These are phyloP conservation scores for Colletotrichum orchidophilum DNA, from an alignment of 2,329 filamentous ascomycete genomes.

Conservation along the genomic window DNA sequence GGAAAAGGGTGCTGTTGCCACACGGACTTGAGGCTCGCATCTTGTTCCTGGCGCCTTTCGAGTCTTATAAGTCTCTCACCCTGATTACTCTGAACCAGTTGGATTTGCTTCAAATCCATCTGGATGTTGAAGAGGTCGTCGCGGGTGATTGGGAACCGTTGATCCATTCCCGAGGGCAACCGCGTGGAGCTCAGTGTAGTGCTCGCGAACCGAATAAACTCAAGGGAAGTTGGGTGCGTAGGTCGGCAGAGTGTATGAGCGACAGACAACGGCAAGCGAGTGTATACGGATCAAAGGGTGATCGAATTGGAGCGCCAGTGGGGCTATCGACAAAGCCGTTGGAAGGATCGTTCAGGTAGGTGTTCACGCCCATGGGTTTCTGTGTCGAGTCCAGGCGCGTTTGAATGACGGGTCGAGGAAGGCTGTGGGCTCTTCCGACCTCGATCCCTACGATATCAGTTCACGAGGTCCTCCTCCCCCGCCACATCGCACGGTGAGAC, in stretches of 20 bases:
- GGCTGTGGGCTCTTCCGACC: constrained; percentile 39
- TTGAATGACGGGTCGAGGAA: constrained; percentile 26
- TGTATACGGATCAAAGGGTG: constrained; percentile 2
- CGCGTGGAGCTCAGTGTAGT: constrained; percentile 21
- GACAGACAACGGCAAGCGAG: constrained; percentile 22
- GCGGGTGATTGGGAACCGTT: constrained; percentile 65
- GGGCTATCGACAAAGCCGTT: constrained; percentile 16
- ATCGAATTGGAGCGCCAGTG: constrained; percentile 1
- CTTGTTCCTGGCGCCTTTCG: constrained; percentile 74
- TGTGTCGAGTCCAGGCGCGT: background rate
- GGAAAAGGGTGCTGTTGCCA: constrained; percentile 95
- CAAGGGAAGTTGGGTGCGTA: background rate
- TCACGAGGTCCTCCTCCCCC: constrained; percentile 52
- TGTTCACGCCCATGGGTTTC: background rate
- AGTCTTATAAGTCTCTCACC: constrained; percentile 69
- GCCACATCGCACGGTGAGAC: constrained; percentile 54
- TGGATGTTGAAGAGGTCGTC: constrained; percentile 75
- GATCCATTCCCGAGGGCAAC: constrained; percentile 65
- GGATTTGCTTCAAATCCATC: constrained; percentile 76
- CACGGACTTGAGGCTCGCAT: constrained; percentile 80
- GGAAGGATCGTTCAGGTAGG: constrained; percentile 3
- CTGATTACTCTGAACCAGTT: constrained; percentile 70
- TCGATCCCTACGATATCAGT: constrained; percentile 46
- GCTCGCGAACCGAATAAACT: constrained; percentile 17
- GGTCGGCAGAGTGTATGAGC: background rate